Percentiles rank a stretch among this genome's conserved stretches.
These are phyloP conservation scores for Dryas integrifolia DNA, from an alignment of 331 rosid genomes.

Conservation along the genomic window DNA sequence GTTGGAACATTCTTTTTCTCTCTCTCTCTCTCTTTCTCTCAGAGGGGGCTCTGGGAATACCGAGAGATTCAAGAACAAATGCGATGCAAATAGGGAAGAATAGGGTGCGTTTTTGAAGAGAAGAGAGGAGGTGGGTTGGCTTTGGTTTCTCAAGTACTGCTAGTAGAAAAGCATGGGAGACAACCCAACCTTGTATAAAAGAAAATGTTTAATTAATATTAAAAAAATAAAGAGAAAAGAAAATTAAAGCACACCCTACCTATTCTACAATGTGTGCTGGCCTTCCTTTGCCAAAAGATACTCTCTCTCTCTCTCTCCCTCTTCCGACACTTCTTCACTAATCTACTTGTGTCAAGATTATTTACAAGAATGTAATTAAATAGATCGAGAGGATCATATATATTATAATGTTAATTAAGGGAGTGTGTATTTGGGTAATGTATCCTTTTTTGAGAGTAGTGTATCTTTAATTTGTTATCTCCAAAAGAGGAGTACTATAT, in stretches of 20 bases:
- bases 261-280: conserved; percentile 42
- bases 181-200: conserved; percentile 43
- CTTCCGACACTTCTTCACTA: background rate
- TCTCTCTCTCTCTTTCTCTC: conserved; percentile 44
- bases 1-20: conserved; percentile 78
- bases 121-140: conserved; percentile 34
- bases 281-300: conserved; percentile 62
- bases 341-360: too few relatives aligned
- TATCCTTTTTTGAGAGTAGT: background rate
- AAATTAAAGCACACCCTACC: conserved; percentile 35
- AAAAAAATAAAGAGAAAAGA: background rate
- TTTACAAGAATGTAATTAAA: background rate
- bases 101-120: conserved; percentile 87
- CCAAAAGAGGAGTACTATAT: conserved; percentile 28
- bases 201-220: conserved; percentile 7
- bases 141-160: conserved; percentile 33
- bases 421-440: conserved; percentile 13
- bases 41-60: conserved; percentile 52
- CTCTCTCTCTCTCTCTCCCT: conserved; percentile 29
- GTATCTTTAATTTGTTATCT: conserved; percentile 27
- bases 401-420: background rate
- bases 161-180: conserved; percentile 22
- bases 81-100: conserved; percentile 91
- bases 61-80: conserved; percentile 98
- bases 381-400: background rate